phyloP scores from a whole-genome alignment of 441 rosid genomes.

The Geranium incanum region DNA sequence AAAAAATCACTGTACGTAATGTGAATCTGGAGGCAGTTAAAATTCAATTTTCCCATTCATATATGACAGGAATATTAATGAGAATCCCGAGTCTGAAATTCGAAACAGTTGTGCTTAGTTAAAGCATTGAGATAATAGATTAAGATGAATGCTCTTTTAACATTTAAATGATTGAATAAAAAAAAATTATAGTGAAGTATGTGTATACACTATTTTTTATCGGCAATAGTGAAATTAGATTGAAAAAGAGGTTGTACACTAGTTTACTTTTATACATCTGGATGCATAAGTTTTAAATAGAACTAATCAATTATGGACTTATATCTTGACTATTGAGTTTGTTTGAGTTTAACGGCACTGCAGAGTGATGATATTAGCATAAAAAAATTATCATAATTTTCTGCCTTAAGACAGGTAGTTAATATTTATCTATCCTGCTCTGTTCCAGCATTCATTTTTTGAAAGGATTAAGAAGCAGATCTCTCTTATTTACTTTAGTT shows the following conservation, averaged over 20 bases:
- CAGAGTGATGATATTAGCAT: not conserved
- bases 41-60: not conserved
- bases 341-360: conserved; percentile 1
- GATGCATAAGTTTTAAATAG: not conserved
- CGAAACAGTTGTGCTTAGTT: conserved; percentile 1
- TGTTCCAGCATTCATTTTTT: conserved; percentile 9
- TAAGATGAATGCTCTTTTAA: not conserved
- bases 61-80: not conserved
- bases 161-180: not conserved
- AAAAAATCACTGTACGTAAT: not conserved
- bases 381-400: not conserved
- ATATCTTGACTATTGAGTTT: not conserved
- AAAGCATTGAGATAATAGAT: not conserved
- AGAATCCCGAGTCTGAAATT: not conserved
- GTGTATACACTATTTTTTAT: not conserved
- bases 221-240: no score
- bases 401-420: not conserved
- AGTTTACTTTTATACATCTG: not conserved
- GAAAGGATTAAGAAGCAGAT: not conserved
- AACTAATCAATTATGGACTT: not conserved
- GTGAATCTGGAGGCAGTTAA: not conserved
- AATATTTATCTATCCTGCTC: not conserved
- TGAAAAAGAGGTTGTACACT: no score
- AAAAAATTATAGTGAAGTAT: not conserved
- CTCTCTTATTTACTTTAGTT: conserved; percentile 6